A percentile compares a stretch with the other conserved stretches of the same genome.
Evolutionary conservation across 1,284 basidiomycete genomes (phyloP).

Genomic region (Ceraceosorus bombacis): DNA sequence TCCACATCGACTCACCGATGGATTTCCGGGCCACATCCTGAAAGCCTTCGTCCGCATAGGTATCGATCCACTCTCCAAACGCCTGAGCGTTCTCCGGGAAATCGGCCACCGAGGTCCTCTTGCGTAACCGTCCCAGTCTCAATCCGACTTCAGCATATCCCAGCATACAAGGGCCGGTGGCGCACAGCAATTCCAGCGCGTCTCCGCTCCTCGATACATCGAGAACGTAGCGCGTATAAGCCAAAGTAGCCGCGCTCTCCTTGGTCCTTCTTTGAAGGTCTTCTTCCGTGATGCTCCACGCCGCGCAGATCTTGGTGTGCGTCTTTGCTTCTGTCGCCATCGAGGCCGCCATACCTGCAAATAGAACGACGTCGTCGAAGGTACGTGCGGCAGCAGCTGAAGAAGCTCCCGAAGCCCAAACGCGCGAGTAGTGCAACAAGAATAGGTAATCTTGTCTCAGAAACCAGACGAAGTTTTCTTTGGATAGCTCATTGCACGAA

Average conservation of each 20-base stretch:
- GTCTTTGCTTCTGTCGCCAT: conserved; percentile 32
- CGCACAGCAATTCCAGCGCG: conserved; percentile 69
- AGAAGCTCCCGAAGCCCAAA: conserved; percentile 60
- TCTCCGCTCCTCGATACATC: conserved; percentile 49
- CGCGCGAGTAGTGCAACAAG: conserved; percentile 53
- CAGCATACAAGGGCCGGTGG: conserved; percentile 74
- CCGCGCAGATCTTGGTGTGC: conserved; percentile 31
- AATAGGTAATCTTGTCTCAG: conserved; percentile 61
- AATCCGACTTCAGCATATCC: conserved; percentile 92
- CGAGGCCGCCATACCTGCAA: conserved; percentile 55
- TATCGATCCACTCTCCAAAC: conserved; percentile 64
- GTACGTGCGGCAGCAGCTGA: conserved; percentile 17
- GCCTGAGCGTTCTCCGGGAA: neutral
- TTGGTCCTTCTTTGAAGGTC: conserved; percentile 24
- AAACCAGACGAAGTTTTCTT: conserved; percentile 69
- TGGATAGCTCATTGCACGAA: conserved; percentile 63
- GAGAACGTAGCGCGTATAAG: conserved; percentile 42
- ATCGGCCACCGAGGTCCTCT: no score
- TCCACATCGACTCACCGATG: conserved; percentile 56
- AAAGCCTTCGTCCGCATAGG: conserved; percentile 66
- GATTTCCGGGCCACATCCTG: conserved; percentile 65
- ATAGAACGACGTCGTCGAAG: conserved; percentile 61
- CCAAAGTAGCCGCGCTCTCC: conserved; percentile 38
- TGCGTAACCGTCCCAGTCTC: conserved; percentile 49
- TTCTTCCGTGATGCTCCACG: conserved; percentile 21